Conservation (phyloP, 192 early-diverging fungal genomes). For the Coemansia sp. region DNA sequence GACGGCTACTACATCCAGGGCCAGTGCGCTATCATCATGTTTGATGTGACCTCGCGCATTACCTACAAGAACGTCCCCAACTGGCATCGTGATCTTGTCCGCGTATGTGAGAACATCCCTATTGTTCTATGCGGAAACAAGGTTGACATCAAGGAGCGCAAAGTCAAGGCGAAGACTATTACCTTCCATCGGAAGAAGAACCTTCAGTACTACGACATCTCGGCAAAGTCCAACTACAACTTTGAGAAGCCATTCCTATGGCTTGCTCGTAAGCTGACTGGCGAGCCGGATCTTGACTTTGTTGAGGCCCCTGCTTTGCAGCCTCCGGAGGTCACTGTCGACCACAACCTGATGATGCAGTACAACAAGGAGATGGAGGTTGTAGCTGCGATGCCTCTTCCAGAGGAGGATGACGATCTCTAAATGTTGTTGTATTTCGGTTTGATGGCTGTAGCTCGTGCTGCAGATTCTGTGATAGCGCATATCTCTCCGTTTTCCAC, state of each 20-base stretch:
- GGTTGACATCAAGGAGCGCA: conserved; percentile 99
- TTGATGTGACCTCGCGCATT: conserved; percentile 98
- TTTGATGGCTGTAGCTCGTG: not conserved
- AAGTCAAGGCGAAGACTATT: conserved; percentile 99
- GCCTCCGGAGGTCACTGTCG: conserved; percentile 91
- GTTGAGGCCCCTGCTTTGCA: conserved; percentile 95
- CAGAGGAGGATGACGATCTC: conserved; percentile 72
- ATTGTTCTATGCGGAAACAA: conserved; percentile 99
- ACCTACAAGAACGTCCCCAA: conserved; percentile 99
- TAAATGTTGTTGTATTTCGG: conserved; percentile 16
- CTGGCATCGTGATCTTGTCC: conserved; percentile 99
- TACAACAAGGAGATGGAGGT: conserved; percentile 77
- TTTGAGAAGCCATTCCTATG: conserved; percentile 99
- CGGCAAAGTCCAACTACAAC: conserved; percentile 99
- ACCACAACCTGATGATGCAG: conserved; percentile 69
- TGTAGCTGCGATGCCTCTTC: conserved; percentile 85
- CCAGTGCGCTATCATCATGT: conserved; percentile 99
- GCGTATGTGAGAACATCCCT: conserved; percentile 99
- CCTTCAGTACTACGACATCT: conserved; percentile 99
- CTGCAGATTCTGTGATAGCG: not conserved
- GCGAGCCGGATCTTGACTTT: conserved; percentile 93
- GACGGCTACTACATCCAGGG: conserved; percentile 99
- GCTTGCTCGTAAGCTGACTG: conserved; percentile 96
- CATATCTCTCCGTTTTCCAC: not conserved
- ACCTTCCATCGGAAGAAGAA: conserved; percentile 99